These are phyloP conservation scores for Phytophthora crassamura DNA, from an alignment of 352 stramenopile genomes.

Conservation along the genomic window DNA sequence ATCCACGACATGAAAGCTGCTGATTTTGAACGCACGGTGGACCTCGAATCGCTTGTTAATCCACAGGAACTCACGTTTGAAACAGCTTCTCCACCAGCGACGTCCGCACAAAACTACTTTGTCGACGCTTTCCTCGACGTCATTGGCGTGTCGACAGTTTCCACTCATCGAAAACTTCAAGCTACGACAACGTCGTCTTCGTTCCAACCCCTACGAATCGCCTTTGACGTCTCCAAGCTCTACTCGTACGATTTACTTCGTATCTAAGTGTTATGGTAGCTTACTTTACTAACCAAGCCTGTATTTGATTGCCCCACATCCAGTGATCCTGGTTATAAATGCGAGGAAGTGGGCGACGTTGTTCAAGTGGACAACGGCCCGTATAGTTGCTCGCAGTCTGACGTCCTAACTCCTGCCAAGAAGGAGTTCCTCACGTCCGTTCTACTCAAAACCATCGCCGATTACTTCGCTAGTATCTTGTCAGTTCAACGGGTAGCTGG, in stretches of 20 bases:
- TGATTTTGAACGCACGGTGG: constrained; percentile 53
- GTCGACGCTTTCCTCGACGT: constrained; percentile 53
- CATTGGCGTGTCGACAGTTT: constrained; percentile 37
- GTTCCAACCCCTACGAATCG: constrained; percentile 80
- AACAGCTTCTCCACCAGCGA: constrained; percentile 13
- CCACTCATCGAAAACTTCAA: constrained; percentile 41
- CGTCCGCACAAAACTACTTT: constrained; percentile 23
- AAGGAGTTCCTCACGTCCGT: constrained; percentile 74
- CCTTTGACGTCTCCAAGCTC: constrained; percentile 81
- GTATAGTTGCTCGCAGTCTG: constrained; percentile 59
- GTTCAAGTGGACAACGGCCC: constrained; percentile 54
- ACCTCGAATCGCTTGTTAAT: constrained; percentile 42
- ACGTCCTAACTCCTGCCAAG: constrained; percentile 74
- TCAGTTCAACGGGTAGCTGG: constrained; percentile 73
- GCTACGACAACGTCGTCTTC: constrained; percentile 23
- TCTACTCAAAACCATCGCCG: constrained; percentile 65
- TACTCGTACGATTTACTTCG: constrained; percentile 52
- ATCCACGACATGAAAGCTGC: constrained; percentile 73
- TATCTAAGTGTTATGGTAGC: not conserved
- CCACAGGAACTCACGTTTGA: constrained; percentile 39
- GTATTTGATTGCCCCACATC: not conserved
- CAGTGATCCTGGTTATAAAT: constrained; percentile 74
- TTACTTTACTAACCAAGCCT: constrained; percentile 2
- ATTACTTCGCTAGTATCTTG: constrained; percentile 66
- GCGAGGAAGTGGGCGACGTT: constrained; percentile 50